A percentile compares a stretch with the other conserved stretches of the same genome.
Conservation (phyloP, 768 basidiomycete species). For the Pleurotus tuoliensis region DNA sequence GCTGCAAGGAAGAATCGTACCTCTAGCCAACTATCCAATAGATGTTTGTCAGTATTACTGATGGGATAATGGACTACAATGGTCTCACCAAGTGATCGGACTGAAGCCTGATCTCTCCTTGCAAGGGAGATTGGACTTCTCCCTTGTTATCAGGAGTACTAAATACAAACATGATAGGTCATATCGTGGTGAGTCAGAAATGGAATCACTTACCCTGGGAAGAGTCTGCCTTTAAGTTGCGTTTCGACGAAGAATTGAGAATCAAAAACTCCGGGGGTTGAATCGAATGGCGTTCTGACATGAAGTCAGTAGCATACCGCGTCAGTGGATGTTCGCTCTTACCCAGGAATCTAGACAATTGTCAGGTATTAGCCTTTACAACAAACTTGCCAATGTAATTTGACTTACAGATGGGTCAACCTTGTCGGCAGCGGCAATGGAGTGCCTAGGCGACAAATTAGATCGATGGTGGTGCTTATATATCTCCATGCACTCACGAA, state of each 20-base stretch:
- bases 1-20: constrained; percentile 7
- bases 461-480: neutral
- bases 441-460: constrained; percentile 11
- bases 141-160: constrained; percentile 33
- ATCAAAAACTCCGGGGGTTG: constrained; percentile 39
- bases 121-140: constrained; percentile 34
- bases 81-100: constrained; percentile 32
- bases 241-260: constrained; percentile 44
- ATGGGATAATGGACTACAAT: neutral
- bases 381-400: constrained; percentile 12
- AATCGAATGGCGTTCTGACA: constrained; percentile 39
- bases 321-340: neutral
- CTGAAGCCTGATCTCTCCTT: constrained; percentile 40
- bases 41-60: neutral
- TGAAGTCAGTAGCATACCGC: neutral
- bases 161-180: constrained; percentile 13
- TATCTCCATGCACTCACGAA: constrained; percentile 16
- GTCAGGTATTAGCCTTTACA: constrained; percentile 8
- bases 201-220: constrained; percentile 31
- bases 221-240: constrained; percentile 37
- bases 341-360: constrained; percentile 14
- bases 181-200: neutral
- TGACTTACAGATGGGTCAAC: constrained; percentile 24
- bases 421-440: constrained; percentile 26
- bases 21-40: constrained; percentile 22